phyloP scores from a whole-genome alignment of 495 filamentous ascomycete species.

The Acidiella bohemica region DNA sequence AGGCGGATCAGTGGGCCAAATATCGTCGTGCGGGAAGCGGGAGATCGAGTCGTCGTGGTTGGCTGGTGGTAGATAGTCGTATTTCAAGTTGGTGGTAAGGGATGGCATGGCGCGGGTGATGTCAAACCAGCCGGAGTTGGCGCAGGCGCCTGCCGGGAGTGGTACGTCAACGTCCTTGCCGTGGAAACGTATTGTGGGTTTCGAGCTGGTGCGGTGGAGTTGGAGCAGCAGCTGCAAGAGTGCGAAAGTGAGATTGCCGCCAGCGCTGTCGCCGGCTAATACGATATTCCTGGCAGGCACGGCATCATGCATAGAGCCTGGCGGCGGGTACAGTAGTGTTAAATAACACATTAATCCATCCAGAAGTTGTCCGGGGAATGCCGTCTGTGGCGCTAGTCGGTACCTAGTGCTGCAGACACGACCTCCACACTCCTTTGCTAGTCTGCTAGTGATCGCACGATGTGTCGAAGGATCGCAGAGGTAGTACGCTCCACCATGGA shows the following conservation, averaged over 20 bases:
- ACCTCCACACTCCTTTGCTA: constrained; percentile 40
- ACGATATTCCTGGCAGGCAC: constrained; percentile 59
- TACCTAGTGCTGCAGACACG: constrained; percentile 73
- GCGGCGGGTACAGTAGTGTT: constrained; percentile 64
- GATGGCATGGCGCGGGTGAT: constrained; percentile 62
- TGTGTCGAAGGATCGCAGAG: constrained; percentile 64
- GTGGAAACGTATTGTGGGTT: constrained; percentile 47
- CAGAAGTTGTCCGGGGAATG: constrained; percentile 43
- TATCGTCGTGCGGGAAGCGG: constrained; percentile 44
- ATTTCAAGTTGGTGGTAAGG: constrained; percentile 43
- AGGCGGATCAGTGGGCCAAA: constrained; percentile 63
- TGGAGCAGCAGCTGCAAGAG: constrained; percentile 65
- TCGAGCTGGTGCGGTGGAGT: constrained; percentile 37
- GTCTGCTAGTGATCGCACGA: constrained; percentile 33
- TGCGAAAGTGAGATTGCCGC: constrained; percentile 59
- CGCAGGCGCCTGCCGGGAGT: constrained; percentile 56
- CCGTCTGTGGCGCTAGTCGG: constrained; percentile 61
- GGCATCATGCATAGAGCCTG: constrained; percentile 55
- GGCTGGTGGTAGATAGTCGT: constrained; percentile 58
- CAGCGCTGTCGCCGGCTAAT: constrained; percentile 76
- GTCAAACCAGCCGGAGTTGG: constrained; percentile 65
- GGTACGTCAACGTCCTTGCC: constrained; percentile 44
- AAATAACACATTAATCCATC: constrained; percentile 78
- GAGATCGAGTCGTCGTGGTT: constrained; percentile 22
- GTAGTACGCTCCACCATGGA: constrained; percentile 83